Conservation (phyloP, 2,329 filamentous ascomycete species). For the Rutstroemia sp. region DNA sequence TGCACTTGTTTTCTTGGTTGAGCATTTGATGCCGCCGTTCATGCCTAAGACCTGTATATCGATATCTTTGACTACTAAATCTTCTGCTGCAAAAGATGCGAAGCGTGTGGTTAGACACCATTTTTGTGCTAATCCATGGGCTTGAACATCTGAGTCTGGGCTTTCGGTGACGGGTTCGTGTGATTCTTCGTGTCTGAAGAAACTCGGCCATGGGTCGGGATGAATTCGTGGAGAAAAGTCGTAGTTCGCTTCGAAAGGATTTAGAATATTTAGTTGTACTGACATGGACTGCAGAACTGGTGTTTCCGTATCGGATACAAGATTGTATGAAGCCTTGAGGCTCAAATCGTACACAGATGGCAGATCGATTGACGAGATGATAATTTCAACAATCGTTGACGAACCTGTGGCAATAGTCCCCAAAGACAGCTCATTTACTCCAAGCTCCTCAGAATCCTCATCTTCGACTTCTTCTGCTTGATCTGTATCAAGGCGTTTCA, state of each 20-base stretch:
- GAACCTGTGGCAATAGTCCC: conserved; percentile 38
- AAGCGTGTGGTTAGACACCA: conserved; percentile 72
- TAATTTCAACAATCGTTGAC: conserved; percentile 38
- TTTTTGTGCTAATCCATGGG: conserved; percentile 64
- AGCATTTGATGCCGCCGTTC: conserved; percentile 56
- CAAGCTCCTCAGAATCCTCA: background rate
- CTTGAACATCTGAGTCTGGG: conserved; percentile 29
- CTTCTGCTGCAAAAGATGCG: conserved; percentile 67
- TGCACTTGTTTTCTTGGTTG: conserved; percentile 34
- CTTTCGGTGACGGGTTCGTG: conserved; percentile 22
- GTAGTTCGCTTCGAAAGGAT: conserved; percentile 87
- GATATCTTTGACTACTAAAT: conserved; percentile 55
- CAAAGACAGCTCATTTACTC: conserved; percentile 17
- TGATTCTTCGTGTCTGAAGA: conserved; percentile 54
- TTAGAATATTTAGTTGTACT: conserved; percentile 64
- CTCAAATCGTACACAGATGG: conserved; percentile 59
- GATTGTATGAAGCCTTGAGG: conserved; percentile 67
- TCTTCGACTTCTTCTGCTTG: background rate
- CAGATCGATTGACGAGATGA: conserved; percentile 41
- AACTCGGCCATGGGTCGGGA: conserved; percentile 73
- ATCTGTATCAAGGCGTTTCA: conserved; percentile 23
- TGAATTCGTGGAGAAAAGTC: conserved; percentile 77
- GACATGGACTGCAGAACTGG: conserved; percentile 68
- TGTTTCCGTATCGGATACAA: conserved; percentile 73
- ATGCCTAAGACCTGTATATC: conserved; percentile 53